These are phyloP conservation scores for Paraconiothyrium sp. DNA, from an alignment of 2,329 filamentous ascomycete genomes.

Conservation along the genomic window DNA sequence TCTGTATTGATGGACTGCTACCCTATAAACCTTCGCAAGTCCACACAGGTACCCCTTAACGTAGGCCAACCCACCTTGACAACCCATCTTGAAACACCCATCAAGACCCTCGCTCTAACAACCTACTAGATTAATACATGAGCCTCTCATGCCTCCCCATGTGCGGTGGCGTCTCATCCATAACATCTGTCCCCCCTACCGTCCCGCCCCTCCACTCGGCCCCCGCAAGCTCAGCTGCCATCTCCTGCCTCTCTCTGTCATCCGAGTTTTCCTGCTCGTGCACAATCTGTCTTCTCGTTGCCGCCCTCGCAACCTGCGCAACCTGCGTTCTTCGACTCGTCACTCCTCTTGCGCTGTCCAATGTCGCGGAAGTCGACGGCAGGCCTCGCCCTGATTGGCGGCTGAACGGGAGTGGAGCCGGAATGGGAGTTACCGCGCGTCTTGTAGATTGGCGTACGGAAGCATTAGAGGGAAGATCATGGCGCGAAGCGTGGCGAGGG, in stretches of 20 bases:
- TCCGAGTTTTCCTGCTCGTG: slow-evolving; percentile 48
- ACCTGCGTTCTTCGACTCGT: slow-evolving; percentile 24
- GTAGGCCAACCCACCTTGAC: no score
- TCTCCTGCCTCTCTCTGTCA: slow-evolving; percentile 34
- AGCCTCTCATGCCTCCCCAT: slow-evolving; percentile 45
- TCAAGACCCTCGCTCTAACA: neutral
- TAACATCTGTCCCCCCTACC: slow-evolving; percentile 33
- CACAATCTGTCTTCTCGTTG: slow-evolving; percentile 27
- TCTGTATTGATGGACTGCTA: neutral
- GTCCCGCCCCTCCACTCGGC: slow-evolving; percentile 33
- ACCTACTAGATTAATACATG: neutral
- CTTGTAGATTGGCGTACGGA: neutral
- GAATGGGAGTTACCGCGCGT: slow-evolving; percentile 10
- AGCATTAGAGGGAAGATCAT: neutral
- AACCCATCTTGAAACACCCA: neutral
- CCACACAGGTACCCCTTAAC: no score
- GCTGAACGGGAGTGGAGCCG: slow-evolving; percentile 10
- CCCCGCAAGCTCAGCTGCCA: slow-evolving; percentile 38
- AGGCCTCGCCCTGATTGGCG: slow-evolving; percentile 16
- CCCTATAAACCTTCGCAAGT: neutral
- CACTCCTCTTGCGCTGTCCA: slow-evolving; percentile 25
- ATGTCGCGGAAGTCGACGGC: slow-evolving; percentile 20
- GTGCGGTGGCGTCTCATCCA: slow-evolving; percentile 51
- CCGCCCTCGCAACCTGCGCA: slow-evolving; percentile 11
- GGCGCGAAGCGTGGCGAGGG: slow-evolving; percentile 18